Evolutionary conservation across 805 yeast species (phyloP), one percentile per base, ranked within the genome.

Genomic region (Saccharomyces eubayanus): DNA sequence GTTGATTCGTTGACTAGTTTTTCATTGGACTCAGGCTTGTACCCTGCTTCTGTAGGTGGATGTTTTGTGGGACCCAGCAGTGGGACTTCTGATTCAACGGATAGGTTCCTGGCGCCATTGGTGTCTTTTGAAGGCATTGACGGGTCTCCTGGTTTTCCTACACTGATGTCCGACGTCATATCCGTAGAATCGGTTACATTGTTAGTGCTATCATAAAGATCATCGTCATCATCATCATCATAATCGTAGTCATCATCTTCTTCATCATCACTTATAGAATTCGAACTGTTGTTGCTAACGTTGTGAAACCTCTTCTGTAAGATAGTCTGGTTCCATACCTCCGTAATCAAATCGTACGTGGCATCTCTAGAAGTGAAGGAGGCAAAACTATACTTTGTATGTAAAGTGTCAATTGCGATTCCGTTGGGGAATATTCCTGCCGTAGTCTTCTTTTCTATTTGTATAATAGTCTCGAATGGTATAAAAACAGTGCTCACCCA

Each of bases 401-500:
- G 87, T 49, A 83, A 68, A 0, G 90, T 85, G 53, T 80, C 77
- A 24, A 85, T 76, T 47, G 77, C 76, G 57, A 85, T 77, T 0
- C 87, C 89, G 62, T 85, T 85, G 5, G 89, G 89, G 56, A 85
- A 83, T 14, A 85, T 72, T 0, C 82, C 83, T 0, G 84, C 86
- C 0, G 89, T 84, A 14, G 80, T 76, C 64, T 77, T 80, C 66
- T 84, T 85, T 57, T 82, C 85, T 21, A 85, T 75, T 57, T 80
- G 81, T 30, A 83, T 76, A 24, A 85, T 80, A 59, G 85, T 87
- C 52, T 74, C 77, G 51, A 83, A 73, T 2, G 87, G 82, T 5
- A 85, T 76, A 2, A 76, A 64, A 20, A 83, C 63, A 55, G 79
- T 78, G 1, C 88, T 84, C 1, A 81, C 82, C 76, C 84, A 78